Base-by-base conservation (phyloP, 257 asterid species). In the Capsicum baccatum region DNA sequence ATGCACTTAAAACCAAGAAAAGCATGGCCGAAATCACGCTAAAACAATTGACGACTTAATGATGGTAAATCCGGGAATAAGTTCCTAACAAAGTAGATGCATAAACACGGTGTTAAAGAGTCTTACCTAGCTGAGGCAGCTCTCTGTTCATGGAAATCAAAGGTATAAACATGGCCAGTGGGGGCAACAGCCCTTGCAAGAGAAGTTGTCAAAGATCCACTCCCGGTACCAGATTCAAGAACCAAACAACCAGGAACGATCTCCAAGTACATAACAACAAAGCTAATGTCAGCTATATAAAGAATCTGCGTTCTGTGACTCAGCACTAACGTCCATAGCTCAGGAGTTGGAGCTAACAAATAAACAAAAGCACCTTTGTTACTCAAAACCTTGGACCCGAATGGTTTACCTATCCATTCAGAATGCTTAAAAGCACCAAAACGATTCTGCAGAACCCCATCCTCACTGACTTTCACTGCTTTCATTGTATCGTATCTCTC, bases 301-400 rank as follows among this genome's bases (percentile, higher is more conserved):
- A 95, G 90, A 86, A 97, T 97, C 90, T 97, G 99, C 52, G 99
- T 97, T 90, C 99, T 91, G 88, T 97, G 99, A 90, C 98, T 97
- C 79, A 97, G 84, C 73, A 97, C 98, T 82, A 95, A 88, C 39
- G 98, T 97, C 99, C 98, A 97, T 6, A 97, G 66, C 91, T 97
- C 99, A 2, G 99, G 94, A 9, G 99, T 97, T 15, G 99, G 99
- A 76, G 98, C 97, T 71, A 97, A 89, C 84, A 97, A 85, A 88
- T 95, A 94, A 21, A 97, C 88, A 79, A 91, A 97, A 74, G 97
- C 93, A 39, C 98, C 97, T 83, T 94, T 97, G 67, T 56, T 84
- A 87, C 98, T 97, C 83, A 92, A 91, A 66, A 88, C 97, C 88
- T 92, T 97, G n/a, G 97, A 92, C 15, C 99, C 99, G 58, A 97